These are phyloP conservation scores for Colletotrichum sp. DNA, from an alignment of 2,329 filamentous ascomycete species.

Conservation along the genomic window DNA sequence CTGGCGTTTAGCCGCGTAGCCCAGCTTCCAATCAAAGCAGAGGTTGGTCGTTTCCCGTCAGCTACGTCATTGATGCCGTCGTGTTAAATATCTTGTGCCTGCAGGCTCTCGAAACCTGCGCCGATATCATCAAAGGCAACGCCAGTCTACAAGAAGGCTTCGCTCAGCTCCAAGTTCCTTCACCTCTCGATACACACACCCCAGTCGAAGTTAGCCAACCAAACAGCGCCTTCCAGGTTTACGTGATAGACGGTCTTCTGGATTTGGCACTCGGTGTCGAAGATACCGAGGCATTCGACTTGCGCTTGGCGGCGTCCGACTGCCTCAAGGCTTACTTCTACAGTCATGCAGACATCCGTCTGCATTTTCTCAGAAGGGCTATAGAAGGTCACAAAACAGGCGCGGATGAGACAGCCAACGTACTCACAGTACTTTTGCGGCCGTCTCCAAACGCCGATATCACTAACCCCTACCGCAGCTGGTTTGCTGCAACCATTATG, in stretches of 20 bases:
- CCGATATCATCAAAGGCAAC: slow-evolving; percentile 87
- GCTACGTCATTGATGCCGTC: not conserved
- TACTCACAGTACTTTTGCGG: slow-evolving; percentile 80
- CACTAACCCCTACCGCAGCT: slow-evolving; percentile 83
- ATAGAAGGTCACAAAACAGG: slow-evolving; percentile 85
- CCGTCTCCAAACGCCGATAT: slow-evolving; percentile 65
- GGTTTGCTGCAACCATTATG: slow-evolving; percentile 87
- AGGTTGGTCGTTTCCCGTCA: slow-evolving; percentile 54
- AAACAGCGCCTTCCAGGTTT: slow-evolving; percentile 68
- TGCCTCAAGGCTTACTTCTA: slow-evolving; percentile 93
- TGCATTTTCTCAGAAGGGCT: slow-evolving; percentile 85
- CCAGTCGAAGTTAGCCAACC: slow-evolving; percentile 44
- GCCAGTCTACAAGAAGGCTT: slow-evolving; percentile 83
- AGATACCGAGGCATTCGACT: slow-evolving; percentile 72
- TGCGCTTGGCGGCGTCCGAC: slow-evolving; percentile 84
- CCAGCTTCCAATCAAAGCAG: slow-evolving; percentile 79
- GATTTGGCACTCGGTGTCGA: slow-evolving; percentile 78
- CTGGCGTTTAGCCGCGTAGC: slow-evolving; percentile 79
- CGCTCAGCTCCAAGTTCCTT: slow-evolving; percentile 80
- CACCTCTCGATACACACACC: slow-evolving; percentile 51
- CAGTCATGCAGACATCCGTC: slow-evolving; percentile 78
- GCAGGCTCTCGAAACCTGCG: slow-evolving; percentile 81
- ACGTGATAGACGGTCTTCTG: slow-evolving; percentile 92
- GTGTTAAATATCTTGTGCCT: slow-evolving; percentile 2
- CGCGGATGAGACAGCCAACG: slow-evolving; percentile 84